Base-by-base conservation (phyloP, 768 basidiomycete genomes). In the Fomitopsis serialis region DNA sequence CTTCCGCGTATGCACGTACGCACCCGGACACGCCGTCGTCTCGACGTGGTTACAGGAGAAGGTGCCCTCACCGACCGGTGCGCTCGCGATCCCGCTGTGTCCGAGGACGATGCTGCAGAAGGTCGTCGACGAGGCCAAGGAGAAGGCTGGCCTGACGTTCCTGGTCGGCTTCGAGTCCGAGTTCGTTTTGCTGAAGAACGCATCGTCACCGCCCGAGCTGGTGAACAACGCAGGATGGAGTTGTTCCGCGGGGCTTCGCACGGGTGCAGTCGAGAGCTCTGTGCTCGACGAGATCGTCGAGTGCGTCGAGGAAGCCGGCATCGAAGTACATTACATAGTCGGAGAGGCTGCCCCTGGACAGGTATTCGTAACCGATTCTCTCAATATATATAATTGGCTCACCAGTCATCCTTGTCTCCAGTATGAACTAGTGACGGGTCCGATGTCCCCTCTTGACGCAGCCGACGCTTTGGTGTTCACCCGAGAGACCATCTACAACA, bases 31-130 rank as follows among this genome's bases (percentile, higher is more conserved):
- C 60, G 80, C 76, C 3, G 78, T 70, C 49, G 69, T 89, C 25
- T 72, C 86, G 68, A 89, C 88, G 5, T 82, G 76, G 72, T 86
- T 88, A 63, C 72, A 88, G 59, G 78, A 85, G 60, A 83, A 82
- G 56, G 58, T 60, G 0, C 73, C 79, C 1, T 57, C 73, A 35
- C 63, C 60, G 1, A 55, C 52, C 23, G 64, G 61, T 0, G 69
- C 75, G 1, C 55, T 80, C n/a, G 65, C 74, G n/a, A 74, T 80
- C 0, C 70, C 76, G 17, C 52, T 78, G 6, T 89, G 87, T 53
- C 84, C 87, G 1, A 77, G 88, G 24, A 74, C 78, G 0, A 67
- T 78, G 23, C 66, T 90, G 37, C 61, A 65, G 21, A 72, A 77
- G 12, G 67, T 87, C 48, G 9, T 17, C 24, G 24, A 43, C n/a